phyloP scores from a whole-genome alignment of 2,329 filamentous ascomycete genomes.

The Rutstroemia sp. region DNA sequence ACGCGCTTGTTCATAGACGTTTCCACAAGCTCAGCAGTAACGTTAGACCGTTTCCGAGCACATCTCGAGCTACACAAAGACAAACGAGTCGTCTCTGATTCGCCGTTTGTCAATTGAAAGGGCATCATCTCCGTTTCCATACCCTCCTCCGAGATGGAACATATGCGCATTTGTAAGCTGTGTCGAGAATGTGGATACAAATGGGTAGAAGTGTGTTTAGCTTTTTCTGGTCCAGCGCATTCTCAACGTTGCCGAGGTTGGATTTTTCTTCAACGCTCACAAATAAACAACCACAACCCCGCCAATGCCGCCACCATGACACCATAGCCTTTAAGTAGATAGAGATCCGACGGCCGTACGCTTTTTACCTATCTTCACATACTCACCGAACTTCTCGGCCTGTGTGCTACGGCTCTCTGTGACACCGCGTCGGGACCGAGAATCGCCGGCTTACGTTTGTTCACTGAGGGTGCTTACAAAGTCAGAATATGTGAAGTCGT shows the following conservation, averaged over 20 bases:
- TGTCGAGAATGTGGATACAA: not conserved
- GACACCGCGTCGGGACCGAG: too few species aligned
- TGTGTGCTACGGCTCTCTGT: too few species aligned
- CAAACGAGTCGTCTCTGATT: not conserved
- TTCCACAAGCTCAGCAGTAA: not conserved
- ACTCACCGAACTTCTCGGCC: too few species aligned
- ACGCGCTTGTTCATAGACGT: not conserved
- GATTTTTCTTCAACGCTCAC: not conserved
- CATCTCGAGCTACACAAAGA: not conserved
- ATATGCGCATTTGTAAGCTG: constrained; percentile 5
- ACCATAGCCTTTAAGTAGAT: not conserved
- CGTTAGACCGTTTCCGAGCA: not conserved
- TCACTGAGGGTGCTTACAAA: too few species aligned
- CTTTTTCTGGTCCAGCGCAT: not conserved
- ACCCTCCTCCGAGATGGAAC: not conserved
- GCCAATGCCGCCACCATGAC: constrained; percentile 1
- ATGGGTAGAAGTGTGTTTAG: not conserved
- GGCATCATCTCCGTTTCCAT: not conserved
- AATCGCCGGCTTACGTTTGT: too few species aligned
- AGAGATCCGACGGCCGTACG: too few species aligned
- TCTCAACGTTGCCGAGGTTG: constrained; percentile 1
- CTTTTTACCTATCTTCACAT: too few species aligned
- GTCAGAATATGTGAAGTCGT: too few species aligned
- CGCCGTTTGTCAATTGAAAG: not conserved
- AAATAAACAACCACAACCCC: not conserved